Conservation (phyloP, 169 alveolate genomes). For the Besnoitia besnoiti region DNA sequence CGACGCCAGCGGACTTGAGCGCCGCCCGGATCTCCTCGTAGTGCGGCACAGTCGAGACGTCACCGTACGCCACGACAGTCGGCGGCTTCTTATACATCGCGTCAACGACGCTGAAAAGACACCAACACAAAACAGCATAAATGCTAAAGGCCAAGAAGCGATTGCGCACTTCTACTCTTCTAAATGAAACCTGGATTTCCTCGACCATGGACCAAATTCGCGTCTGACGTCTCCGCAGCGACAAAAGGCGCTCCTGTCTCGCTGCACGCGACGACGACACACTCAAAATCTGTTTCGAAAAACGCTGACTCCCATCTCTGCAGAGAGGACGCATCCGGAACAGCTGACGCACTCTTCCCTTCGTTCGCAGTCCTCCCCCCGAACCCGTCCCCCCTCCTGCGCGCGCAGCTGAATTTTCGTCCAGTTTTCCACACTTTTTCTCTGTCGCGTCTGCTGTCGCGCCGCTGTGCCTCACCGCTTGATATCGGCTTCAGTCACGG, state of each 20-base stretch:
- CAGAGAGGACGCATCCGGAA: no score
- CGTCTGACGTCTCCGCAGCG: no score
- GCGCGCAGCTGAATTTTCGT: neutral
- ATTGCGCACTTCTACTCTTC: no score
- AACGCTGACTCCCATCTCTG: no score
- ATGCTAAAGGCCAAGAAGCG: neutral
- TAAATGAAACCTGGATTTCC: no score
- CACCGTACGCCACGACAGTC: constrained; percentile 84
- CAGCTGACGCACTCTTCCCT: no score
- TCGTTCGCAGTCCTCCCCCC: neutral
- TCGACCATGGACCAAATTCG: no score
- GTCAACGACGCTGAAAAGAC: constrained; percentile 70
- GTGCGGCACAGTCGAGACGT: constrained; percentile 80
- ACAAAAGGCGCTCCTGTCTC: no score
- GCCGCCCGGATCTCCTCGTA: constrained; percentile 77
- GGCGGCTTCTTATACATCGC: constrained; percentile 77
- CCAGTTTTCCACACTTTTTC: neutral
- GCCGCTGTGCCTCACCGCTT: neutral
- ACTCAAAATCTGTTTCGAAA: no score
- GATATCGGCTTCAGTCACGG: constrained; percentile 48
- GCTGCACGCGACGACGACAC: no score
- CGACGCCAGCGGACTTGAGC: constrained; percentile 44
- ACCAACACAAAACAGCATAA: neutral
- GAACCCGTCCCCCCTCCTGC: neutral
- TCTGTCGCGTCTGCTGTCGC: neutral